These are phyloP conservation scores for Moesziomyces sp. DNA, from an alignment of 1,284 basidiomycete species.

Conservation along the genomic window DNA sequence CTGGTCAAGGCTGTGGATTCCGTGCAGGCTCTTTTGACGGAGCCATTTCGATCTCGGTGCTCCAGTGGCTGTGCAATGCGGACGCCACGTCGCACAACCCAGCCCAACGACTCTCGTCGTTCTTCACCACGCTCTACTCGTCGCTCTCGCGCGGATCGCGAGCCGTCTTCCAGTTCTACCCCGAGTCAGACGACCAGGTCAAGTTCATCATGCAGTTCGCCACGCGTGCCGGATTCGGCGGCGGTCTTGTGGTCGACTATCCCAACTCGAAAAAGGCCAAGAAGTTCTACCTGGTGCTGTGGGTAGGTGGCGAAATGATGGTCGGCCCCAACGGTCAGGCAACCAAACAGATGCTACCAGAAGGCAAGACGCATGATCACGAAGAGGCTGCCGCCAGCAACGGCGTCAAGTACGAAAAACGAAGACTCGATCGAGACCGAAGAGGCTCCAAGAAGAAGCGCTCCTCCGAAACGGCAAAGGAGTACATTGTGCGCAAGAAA, in stretches of 20 bases:
- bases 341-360: constrained; percentile 52
- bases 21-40: constrained; percentile 96
- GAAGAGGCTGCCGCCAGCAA: constrained; percentile 23
- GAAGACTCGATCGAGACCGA: constrained; percentile 29
- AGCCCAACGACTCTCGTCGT: constrained; percentile 86
- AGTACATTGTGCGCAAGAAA: constrained; percentile 74
- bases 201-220: constrained; percentile 89
- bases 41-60: constrained; percentile 95
- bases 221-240: constrained; percentile 94
- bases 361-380: constrained; percentile 54
- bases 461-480: constrained; percentile 68
- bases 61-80: constrained; percentile 98
- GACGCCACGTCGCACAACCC: constrained; percentile 93
- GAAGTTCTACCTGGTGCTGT: constrained; percentile 68
- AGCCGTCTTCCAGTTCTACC: constrained; percentile 77
- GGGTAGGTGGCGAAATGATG: constrained; percentile 68
- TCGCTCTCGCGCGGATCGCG: constrained; percentile 89
- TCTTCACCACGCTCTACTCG: constrained; percentile 97
- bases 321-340: constrained; percentile 66
- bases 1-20: constrained; percentile 75
- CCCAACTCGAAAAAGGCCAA: constrained; percentile 68
- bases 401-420: constrained; percentile 48
- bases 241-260: constrained; percentile 90
- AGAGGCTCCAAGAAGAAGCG: constrained; percentile 72
- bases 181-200: constrained; percentile 65